phyloP scores from a whole-genome alignment of 192 early-diverging fungal species.

The Entophlyctis luteolus region DNA sequence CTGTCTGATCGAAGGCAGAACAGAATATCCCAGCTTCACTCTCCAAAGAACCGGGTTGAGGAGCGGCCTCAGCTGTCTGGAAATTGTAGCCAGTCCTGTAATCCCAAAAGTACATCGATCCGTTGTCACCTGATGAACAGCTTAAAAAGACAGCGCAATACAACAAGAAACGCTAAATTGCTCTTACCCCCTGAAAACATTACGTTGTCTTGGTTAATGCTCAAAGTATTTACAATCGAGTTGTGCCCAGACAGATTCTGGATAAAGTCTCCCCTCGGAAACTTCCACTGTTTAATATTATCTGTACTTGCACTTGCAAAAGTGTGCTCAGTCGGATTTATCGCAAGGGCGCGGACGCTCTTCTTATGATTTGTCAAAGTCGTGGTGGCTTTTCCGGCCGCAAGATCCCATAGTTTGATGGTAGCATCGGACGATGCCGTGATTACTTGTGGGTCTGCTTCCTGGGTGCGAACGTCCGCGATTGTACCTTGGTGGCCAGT shows the following conservation, averaged over 20 bases:
- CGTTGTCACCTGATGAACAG: conserved; percentile 73
- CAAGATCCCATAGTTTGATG: conserved; percentile 92
- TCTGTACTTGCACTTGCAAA: conserved; percentile 83
- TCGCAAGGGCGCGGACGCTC: conserved; percentile 82
- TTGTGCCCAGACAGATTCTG: conserved; percentile 86
- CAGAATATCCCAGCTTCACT: conserved; percentile 94
- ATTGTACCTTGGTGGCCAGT: conserved; percentile 86
- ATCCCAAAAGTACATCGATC: conserved; percentile 95
- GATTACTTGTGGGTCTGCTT: conserved; percentile 94
- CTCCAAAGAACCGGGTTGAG: conserved; percentile 93
- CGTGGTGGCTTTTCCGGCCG: conserved; percentile 90
- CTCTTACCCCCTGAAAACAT: conserved; percentile 83
- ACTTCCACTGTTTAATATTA: conserved; percentile 96
- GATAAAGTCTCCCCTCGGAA: conserved; percentile 89
- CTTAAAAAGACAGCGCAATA: not conserved
- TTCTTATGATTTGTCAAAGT: conserved; percentile 98
- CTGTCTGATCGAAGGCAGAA: conserved; percentile 92
- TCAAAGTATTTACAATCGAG: conserved; percentile 85
- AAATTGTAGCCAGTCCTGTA: conserved; percentile 95
- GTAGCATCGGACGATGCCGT: conserved; percentile 92
- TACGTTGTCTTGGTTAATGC: conserved; percentile 87
- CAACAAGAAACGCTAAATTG: not conserved
- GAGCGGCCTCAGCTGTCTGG: conserved; percentile 79
- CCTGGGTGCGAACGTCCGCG: conserved; percentile 83
- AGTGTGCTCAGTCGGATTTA: conserved; percentile 90